Evolutionary conservation across 108 stramenopile species (phyloP), one percentile per base, ranked within the genome.

Genomic region (Fistulifera solaris): DNA sequence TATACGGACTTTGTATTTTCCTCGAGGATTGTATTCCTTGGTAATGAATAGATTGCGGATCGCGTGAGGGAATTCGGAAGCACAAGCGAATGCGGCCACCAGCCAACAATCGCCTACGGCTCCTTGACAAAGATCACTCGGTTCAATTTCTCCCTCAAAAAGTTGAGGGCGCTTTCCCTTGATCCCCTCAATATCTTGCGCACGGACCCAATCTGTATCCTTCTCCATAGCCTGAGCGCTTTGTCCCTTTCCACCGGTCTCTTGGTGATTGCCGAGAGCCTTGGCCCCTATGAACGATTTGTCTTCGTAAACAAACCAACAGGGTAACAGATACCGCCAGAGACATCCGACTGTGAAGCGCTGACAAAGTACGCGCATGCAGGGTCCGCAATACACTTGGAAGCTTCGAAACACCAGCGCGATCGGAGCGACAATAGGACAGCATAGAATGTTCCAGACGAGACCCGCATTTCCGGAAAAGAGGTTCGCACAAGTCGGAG

Each of bases 101-200:
- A 85, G 80, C 83, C 83, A 85, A 48, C 83, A 85, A 42, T 80
- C 73, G 17, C 83, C 83, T 17, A 85, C 71, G 16, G 75, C 62
- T 46, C 83, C 83, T 65, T 85, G 80, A 10, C 70, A 59, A 10
- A 80, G 46, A 60, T 83, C 76, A 57, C 68, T 63, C 0, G 82
- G 80, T 16, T 68, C 54, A 43, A 84, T 81, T 28, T 81, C 72
- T 26, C 64, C 71, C 38, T 62, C 52, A 56, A 77, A 72, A 16
- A 77, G 64, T 54, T 68, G 67, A 16, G 66, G 66, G 6, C 67
- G 63, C 40, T 67, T 67, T n/a, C 71, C 65, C 40, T 51, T 17
- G 49, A 60, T 56, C 24, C 44, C 40, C 35, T 62, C 46, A 27
- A 60, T 28, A 15, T 72, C 61, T 27, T 67, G 53, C 18, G 66